Conservation (phyloP, 768 basidiomycete species). For the Macrolepiota dolichaula region DNA sequence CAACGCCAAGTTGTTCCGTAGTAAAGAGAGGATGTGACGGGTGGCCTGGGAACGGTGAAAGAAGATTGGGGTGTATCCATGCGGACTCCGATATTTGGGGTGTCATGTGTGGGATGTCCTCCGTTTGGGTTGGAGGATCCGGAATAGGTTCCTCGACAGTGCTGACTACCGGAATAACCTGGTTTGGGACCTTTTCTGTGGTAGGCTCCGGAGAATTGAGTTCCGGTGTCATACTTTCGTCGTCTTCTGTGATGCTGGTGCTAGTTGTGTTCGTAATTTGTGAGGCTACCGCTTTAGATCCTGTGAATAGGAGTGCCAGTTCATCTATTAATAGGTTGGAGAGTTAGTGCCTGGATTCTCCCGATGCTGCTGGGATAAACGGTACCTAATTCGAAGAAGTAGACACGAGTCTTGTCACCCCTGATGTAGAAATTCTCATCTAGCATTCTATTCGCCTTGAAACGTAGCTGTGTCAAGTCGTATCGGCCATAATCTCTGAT, state of each 20-base stretch:
- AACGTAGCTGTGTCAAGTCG: conserved; percentile 92
- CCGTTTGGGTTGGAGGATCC: conserved; percentile 3
- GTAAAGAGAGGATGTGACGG: conserved; percentile 64
- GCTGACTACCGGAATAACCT: not conserved
- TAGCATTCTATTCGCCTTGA: conserved; percentile 83
- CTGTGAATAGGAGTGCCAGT: conserved; percentile 77
- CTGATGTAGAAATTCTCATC: conserved; percentile 95
- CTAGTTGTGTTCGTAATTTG: conserved; percentile 25
- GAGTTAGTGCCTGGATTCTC: not conserved
- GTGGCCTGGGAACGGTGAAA: conserved; percentile 25
- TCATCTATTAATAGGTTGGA: conserved; percentile 50
- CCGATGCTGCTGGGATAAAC: not conserved
- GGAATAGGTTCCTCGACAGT: not conserved
- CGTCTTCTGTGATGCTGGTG: conserved; percentile 32
- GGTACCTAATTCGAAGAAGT: conserved; percentile 89
- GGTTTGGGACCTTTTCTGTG: not conserved
- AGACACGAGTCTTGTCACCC: conserved; percentile 96
- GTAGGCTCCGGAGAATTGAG: not conserved
- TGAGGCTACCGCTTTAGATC: conserved; percentile 37
- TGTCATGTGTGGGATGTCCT: not conserved
- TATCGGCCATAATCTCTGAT: conserved; percentile 94
- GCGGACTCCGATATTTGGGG: conserved; percentile 1
- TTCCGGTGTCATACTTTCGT: conserved; percentile 14
- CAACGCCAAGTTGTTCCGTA: conserved; percentile 85
- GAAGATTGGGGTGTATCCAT: conserved; percentile 36